These are phyloP conservation scores for Curvularia hawaiiensis DNA, from an alignment of 2,329 filamentous ascomycete species.

Conservation along the genomic window DNA sequence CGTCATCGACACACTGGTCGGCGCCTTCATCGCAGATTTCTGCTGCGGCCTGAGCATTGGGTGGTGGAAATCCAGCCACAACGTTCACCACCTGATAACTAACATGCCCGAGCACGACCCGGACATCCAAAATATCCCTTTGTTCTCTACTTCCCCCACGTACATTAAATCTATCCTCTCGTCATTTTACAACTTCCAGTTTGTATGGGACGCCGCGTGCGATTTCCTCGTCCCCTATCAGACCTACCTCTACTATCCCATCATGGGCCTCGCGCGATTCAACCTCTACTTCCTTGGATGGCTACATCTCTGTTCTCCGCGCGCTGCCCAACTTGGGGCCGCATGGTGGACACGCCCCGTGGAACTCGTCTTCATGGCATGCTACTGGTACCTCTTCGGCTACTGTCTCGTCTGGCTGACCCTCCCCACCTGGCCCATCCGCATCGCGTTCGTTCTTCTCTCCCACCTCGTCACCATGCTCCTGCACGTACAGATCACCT, in stretches of 20 bases:
- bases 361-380: slow-evolving; percentile 75
- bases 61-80: slow-evolving; percentile 74
- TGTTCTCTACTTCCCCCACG: slow-evolving; percentile 85
- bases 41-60: slow-evolving; percentile 69
- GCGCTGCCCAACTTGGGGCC: slow-evolving; percentile 74
- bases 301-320: slow-evolving; percentile 73
- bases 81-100: slow-evolving; percentile 70
- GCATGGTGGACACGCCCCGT: slow-evolving; percentile 84
- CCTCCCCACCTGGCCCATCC: slow-evolving; percentile 71
- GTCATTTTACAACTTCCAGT: slow-evolving; percentile 81
- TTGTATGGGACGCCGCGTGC: slow-evolving; percentile 77
- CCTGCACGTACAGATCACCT: slow-evolving; percentile 86
- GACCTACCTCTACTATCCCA: slow-evolving; percentile 80
- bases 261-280: slow-evolving; percentile 82
- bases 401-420: slow-evolving; percentile 78
- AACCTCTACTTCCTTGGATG: slow-evolving; percentile 85
- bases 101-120: slow-evolving; percentile 61
- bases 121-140: slow-evolving; percentile 69
- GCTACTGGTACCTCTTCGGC: slow-evolving; percentile 88
- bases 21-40: slow-evolving; percentile 67
- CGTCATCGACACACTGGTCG: slow-evolving; percentile 63
- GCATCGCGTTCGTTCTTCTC: slow-evolving; percentile 76
- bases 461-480: slow-evolving; percentile 82
- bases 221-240: slow-evolving; percentile 74
- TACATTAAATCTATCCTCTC: slow-evolving; percentile 75